Percentiles rank a stretch among this genome's conserved stretches.
phyloP scores from a whole-genome alignment of 495 filamentous ascomycete genomes.

The Astrothelium subdiscretum region DNA sequence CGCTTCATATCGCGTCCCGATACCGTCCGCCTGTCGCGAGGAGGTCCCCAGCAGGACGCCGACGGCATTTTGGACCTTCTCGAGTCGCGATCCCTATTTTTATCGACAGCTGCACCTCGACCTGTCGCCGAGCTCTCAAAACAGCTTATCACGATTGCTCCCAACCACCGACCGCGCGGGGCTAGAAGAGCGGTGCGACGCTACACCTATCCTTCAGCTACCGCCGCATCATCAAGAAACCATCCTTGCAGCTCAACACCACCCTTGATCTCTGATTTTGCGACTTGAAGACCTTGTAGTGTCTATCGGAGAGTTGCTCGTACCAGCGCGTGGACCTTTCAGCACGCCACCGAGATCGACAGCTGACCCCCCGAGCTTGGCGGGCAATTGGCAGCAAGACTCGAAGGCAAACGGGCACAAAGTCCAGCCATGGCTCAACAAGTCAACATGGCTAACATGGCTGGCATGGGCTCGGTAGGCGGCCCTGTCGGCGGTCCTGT shows the following conservation, averaged over 20 bases:
- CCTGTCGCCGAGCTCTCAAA: background rate
- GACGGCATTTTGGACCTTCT: background rate
- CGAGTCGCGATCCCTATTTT: background rate
- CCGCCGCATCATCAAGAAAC: background rate
- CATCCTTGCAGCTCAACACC: background rate
- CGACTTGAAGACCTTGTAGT: too few species aligned
- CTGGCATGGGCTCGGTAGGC: constrained; percentile 12
- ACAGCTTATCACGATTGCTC: background rate
- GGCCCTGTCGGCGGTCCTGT: constrained; percentile 15
- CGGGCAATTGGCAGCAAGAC: background rate
- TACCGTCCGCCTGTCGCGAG: background rate
- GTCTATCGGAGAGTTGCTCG: background rate
- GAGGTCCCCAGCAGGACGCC: background rate
- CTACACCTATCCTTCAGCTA: background rate
- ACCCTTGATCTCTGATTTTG: background rate
- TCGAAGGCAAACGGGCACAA: background rate
- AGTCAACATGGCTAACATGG: constrained; percentile 20
- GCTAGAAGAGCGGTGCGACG: background rate
- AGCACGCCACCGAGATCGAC: background rate
- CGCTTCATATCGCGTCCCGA: constrained; percentile 1
- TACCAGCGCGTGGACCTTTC: background rate
- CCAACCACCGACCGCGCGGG: background rate
- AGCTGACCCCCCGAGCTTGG: background rate
- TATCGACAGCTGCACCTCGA: background rate
- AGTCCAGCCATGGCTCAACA: constrained; percentile 4